Evolutionary conservation across 192 early-diverging fungal species (phyloP), one percentile per base, ranked within the genome.

Genomic region (Piromyces sp.): DNA sequence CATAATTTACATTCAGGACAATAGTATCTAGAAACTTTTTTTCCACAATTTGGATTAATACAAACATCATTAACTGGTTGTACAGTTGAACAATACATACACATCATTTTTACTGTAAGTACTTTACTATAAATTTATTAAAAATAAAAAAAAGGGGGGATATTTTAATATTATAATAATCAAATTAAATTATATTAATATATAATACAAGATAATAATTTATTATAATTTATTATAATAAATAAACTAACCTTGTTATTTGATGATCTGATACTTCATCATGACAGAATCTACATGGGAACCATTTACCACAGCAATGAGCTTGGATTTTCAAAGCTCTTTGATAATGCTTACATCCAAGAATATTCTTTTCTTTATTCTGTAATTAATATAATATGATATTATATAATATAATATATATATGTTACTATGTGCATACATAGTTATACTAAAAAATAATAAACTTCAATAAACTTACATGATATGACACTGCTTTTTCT

Each of bases 1-100:
- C 95, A 95, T 15, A 98, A 88, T 84, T 95, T 95, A 84, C 97
- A 99, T 31, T 90, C 90, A 79, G 88, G 83, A 86, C 97, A 99
- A 82, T 93, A 99, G 85, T 99, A 97, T 31, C 84, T 83, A 1
- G 95, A 93, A 31, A 97, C 85, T 19, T 81, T 68, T 26, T 84
- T 40, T 7, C 87, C 81, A 86, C 97, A 99, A 11, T 42, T 83
- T 29, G 80, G 80, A 79, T 92, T 90, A 81, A 84, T 83, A 84
- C 97, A 99, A 30, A 83, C 81, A 83, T 94, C 92, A 5, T 88
- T 88, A 15, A 94, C 90, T 2, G 94, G 91, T 82, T 99, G 97
- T 30, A 94, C 89, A 13, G 89, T 89, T 36, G 84, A 80, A 85
- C 97, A 99, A 82, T 93, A 86, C 97, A 97, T 98, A 83, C 97